Conservation (phyloP, 441 rosid species). For the Geranium incanum region DNA sequence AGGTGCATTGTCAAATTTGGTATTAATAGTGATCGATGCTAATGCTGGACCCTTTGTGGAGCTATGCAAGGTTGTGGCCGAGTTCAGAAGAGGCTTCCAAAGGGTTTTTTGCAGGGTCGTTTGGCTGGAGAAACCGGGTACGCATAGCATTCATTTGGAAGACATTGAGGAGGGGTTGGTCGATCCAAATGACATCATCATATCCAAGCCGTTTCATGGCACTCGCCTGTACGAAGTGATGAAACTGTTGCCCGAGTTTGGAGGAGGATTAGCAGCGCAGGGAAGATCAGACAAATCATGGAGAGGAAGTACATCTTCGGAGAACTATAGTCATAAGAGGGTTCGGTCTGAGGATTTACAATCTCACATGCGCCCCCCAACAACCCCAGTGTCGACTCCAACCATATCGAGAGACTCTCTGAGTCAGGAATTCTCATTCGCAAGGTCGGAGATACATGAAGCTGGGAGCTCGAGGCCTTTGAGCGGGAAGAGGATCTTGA, state of each 20-base stretch:
- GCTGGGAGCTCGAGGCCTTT: slow-evolving; percentile 30
- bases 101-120: slow-evolving; percentile 42
- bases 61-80: slow-evolving; percentile 28
- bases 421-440: background rate
- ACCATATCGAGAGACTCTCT: background rate
- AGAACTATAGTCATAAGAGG: background rate
- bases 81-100: slow-evolving; percentile 38
- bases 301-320: background rate
- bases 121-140: slow-evolving; percentile 56
- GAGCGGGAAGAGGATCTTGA: slow-evolving; percentile 45
- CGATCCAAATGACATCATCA: slow-evolving; percentile 35
- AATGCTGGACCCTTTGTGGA: slow-evolving; percentile 40
- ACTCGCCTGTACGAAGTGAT: slow-evolving; percentile 41
- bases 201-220: slow-evolving; percentile 62
- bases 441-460: slow-evolving; percentile 23
- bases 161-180: slow-evolving; percentile 17
- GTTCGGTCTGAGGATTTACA: background rate
- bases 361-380: no score
- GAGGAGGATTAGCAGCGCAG: slow-evolving; percentile 19
- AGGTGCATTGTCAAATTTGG: slow-evolving; percentile 21
- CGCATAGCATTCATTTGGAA: slow-evolving; percentile 12
- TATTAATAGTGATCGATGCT: slow-evolving; percentile 58
- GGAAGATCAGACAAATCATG: background rate
- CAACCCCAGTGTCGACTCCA: no score
- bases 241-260: slow-evolving; percentile 55